Base-by-base conservation (phyloP, 148 eudicot species). In the Persicaria maculosa region DNA sequence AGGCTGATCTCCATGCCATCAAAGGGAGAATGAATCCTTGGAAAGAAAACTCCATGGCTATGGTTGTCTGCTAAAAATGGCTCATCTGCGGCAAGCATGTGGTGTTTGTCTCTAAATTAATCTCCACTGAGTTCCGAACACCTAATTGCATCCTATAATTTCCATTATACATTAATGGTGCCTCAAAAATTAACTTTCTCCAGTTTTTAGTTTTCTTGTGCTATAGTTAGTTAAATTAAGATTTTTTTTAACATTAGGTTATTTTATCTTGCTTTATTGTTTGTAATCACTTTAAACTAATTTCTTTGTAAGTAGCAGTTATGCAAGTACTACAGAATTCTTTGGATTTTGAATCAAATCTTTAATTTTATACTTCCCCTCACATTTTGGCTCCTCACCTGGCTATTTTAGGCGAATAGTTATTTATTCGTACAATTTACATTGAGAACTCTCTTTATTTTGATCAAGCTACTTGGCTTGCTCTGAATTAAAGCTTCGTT, bases 1-100 rank as follows among this genome's bases (percentile, higher is more conserved):
- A 86, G 85, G 87, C 87, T 31, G 96, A 86, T 85, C 89, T 85
- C 78, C 83, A 86, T 80, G 90, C 90, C 67, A 85, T 88, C 82
- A 85, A 84, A 81, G 78, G 74, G 96, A 90, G 61, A 90, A 88
- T 68, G 86, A 88, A 47, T 74, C 74, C 40, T 80, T 90, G 17
- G 85, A 86, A 83, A 79, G 80, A 65, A 75, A 62, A 72, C 75
- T 84, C 57, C 69, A 54, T 19, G 25, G 20, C 36, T n/a, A n/a
- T n/a, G n/a, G n/a, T n/a, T n/a, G n/a, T n/a, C n/a, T n/a, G n/a
- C n/a, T n/a, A n/a, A n/a, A n/a, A n/a, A n/a, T n/a, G n/a, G n/a
- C n/a, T n/a, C n/a, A n/a, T n/a, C n/a, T n/a, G n/a, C 77, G 72
- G 44, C 83, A 85, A 85, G n/a, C n/a, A n/a, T n/a, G n/a, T n/a